Percentiles rank a stretch among this genome's conserved stretches.
Conservation (phyloP, 2,329 filamentous ascomycete genomes). For the Periconia sp. region DNA sequence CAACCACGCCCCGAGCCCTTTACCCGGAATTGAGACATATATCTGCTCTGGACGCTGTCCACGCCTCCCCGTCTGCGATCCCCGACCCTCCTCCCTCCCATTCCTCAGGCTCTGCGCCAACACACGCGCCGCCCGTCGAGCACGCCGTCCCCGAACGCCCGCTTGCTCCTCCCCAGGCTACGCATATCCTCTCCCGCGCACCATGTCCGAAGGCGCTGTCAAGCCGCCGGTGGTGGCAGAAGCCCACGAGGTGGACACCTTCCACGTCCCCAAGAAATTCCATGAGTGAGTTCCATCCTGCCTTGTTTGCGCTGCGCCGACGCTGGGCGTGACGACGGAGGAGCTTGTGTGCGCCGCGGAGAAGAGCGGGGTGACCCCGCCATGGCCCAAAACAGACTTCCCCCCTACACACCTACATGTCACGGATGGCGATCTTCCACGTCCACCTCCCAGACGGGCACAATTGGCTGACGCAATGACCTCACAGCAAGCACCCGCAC, state of each 20-base stretch:
- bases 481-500: conserved; percentile 62
- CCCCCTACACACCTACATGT: conserved; percentile 9
- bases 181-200: conserved; percentile 17
- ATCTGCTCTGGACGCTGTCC: conserved; percentile 16
- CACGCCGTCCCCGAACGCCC: conserved; percentile 14
- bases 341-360: conserved; percentile 15
- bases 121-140: conserved; percentile 11
- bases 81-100: background rate
- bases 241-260: conserved; percentile 79
- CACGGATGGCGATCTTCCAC: conserved; percentile 10
- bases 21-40: conserved; percentile 43
- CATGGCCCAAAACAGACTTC: conserved; percentile 8
- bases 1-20: conserved; percentile 41
- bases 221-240: conserved; percentile 68
- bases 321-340: background rate
- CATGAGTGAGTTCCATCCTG: conserved; percentile 43
- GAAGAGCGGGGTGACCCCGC: conserved; percentile 45
- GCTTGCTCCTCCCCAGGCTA: conserved; percentile 10
- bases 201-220: conserved; percentile 54
- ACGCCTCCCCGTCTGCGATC: conserved; percentile 1
- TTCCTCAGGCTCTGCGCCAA: conserved; percentile 2
- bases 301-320: conserved; percentile 1
- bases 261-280: conserved; percentile 62
- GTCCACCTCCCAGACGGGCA: background rate
- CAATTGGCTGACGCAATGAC: conserved; percentile 15